Evolutionary conservation across 495 filamentous ascomycete species (phyloP).

Genomic region (Aspergillus kassunensis): DNA sequence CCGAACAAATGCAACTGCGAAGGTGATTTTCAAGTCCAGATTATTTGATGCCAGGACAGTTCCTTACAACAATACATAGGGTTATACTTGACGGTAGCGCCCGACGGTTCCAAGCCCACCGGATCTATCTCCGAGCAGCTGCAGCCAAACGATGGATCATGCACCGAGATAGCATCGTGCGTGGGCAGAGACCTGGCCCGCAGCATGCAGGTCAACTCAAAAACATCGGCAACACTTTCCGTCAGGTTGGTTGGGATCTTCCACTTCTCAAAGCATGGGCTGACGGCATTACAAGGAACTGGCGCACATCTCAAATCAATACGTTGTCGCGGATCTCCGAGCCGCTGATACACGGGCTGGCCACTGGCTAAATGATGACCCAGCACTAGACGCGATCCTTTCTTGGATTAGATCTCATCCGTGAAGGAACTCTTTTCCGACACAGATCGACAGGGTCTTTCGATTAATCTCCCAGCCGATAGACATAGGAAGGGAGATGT

Average conservation of each 20-base stretch:
- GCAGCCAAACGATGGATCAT: constrained; percentile 80
- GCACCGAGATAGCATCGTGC: constrained; percentile 61
- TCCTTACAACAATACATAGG: constrained; percentile 42
- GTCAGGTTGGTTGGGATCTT: constrained; percentile 47
- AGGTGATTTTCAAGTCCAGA: constrained; percentile 48
- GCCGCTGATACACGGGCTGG: constrained; percentile 61
- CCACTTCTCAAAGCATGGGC: neutral
- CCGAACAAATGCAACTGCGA: constrained; percentile 68
- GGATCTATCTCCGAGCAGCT: constrained; percentile 74
- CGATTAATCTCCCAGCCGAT: too few relatives aligned
- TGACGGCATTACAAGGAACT: constrained; percentile 51
- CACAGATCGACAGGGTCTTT: too few relatives aligned
- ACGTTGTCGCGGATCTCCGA: constrained; percentile 61
- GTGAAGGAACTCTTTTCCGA: constrained; percentile 12
- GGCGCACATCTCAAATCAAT: constrained; percentile 61
- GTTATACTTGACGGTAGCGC: constrained; percentile 74
- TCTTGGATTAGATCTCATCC: constrained; percentile 42
- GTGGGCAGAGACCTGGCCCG: constrained; percentile 57
- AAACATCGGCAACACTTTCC: constrained; percentile 54
- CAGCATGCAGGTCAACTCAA: constrained; percentile 57
- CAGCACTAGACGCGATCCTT: constrained; percentile 42
- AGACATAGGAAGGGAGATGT: too few relatives aligned
- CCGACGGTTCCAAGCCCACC: constrained; percentile 79
- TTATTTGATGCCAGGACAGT: neutral
- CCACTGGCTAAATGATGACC: constrained; percentile 73